Evolutionary conservation across 2,329 filamentous ascomycete species (phyloP).

Genomic region (Venturia pyrina): DNA sequence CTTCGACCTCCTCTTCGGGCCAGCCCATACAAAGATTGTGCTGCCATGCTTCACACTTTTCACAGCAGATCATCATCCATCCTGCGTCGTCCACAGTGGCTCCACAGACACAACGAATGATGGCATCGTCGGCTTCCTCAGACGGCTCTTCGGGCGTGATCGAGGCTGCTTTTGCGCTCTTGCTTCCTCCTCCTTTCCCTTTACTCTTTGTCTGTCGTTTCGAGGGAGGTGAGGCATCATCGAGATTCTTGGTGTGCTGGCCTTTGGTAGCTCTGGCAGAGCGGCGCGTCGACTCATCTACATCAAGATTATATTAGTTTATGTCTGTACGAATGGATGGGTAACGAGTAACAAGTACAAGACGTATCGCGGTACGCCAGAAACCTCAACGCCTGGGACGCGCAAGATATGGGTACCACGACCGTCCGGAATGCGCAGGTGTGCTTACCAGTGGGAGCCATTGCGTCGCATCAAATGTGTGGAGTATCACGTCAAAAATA

Average conservation of each 20-base stretch:
- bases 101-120: slow-evolving; percentile 90
- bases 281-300: slow-evolving; percentile 71
- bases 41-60: slow-evolving; percentile 88
- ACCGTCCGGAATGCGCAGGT: slow-evolving; percentile 1
- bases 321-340: slow-evolving; percentile 3
- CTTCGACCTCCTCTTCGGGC: slow-evolving; percentile 62
- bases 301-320: slow-evolving; percentile 20
- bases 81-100: slow-evolving; percentile 77
- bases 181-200: slow-evolving; percentile 24
- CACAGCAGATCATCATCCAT: slow-evolving; percentile 92
- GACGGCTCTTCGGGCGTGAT: slow-evolving; percentile 41
- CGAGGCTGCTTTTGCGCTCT: slow-evolving; percentile 31
- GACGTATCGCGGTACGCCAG: not conserved
- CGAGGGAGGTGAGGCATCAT: slow-evolving; percentile 31
- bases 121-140: slow-evolving; percentile 51
- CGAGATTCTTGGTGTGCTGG: slow-evolving; percentile 82
- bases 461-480: slow-evolving; percentile 1
- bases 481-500: slow-evolving; percentile 4
- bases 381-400: slow-evolving; percentile 1
- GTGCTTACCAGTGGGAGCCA: slow-evolving; percentile 6
- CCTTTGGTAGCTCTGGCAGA: slow-evolving; percentile 95
- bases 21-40: slow-evolving; percentile 94
- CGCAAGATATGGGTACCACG: not conserved
- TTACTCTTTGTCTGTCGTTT: slow-evolving; percentile 40
- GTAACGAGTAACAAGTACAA: slow-evolving; percentile 8